Conservation (phyloP, 192 early-diverging fungal genomes). For the Rhizophagus sp. region DNA sequence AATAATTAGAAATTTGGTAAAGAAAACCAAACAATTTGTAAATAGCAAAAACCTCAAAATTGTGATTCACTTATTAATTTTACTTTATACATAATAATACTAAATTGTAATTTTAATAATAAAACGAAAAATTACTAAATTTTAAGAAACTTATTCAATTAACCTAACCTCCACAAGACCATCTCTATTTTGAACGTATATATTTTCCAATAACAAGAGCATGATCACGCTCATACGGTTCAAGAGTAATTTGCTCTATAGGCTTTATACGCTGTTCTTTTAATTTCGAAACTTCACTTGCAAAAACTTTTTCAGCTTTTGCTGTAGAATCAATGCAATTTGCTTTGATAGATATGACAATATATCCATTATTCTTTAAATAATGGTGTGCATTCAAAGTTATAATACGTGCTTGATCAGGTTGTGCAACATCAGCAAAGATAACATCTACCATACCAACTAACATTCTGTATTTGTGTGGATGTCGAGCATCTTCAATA, state of each 20-base stretch:
- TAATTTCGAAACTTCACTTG: slow-evolving; percentile 96
- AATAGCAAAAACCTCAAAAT: no score
- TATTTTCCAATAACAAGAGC: slow-evolving; percentile 95
- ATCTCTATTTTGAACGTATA: slow-evolving; percentile 59
- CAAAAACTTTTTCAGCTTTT: slow-evolving; percentile 94
- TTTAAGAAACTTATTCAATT: no score
- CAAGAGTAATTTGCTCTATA: slow-evolving; percentile 94
- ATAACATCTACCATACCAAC: slow-evolving; percentile 98
- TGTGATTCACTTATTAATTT: no score
- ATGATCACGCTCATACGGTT: slow-evolving; percentile 99
- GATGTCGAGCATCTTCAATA: slow-evolving; percentile 99
- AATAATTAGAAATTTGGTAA: no score
- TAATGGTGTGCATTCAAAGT: slow-evolving; percentile 97
- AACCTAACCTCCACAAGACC: no score
- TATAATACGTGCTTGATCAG: slow-evolving; percentile 99
- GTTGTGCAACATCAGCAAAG: slow-evolving; percentile 99
- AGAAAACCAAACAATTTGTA: no score
- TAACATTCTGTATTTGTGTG: slow-evolving; percentile 99
- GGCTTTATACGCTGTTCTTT: slow-evolving; percentile 87
- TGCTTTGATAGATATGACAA: slow-evolving; percentile 99
- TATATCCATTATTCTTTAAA: slow-evolving; percentile 95
- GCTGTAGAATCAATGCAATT: slow-evolving; percentile 99
- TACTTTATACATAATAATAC: no score
- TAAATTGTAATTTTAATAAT: no score
- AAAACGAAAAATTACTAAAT: no score